Evolutionary conservation across 306 rosid genomes (phyloP), one percentile per base, ranked within the genome.

Genomic region (Rosa lucieae): DNA sequence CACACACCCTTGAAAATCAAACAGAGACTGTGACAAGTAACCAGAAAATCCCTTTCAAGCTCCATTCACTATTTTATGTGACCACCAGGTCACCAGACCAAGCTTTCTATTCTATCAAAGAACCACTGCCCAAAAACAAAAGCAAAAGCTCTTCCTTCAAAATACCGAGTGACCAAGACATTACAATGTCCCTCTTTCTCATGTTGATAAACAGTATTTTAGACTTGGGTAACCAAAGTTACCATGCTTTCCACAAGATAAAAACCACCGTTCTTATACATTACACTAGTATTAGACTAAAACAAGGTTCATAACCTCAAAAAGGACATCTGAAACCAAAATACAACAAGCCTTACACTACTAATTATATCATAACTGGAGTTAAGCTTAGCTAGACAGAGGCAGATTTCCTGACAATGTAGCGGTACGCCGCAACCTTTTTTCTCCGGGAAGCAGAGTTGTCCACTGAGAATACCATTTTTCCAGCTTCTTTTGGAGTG

Each of bases 341-440:
- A 46, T 48, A 70, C 21, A 46, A 39, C 42, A 77, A 77, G 52
- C 47, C 65, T 76, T 65, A 49, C n/a, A 44, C 47, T 52, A 78
- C 67, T 39, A 70, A 26, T 74, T 37, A 78, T 21, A 32, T 55
- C 20, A 10, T 37, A 67, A 10, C 23, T 14, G 48, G 43, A 20
- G 17, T 44, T 26, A 40, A 39, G 46, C 23, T 15, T 47, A 26
- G 63, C 75, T 83, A 73, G 77, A 72, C 17, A 9, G 84, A 67
- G 75, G 62, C 75, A 73, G 81, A 80, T 90, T 91, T 93, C 59
- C 89, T 86, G 59, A 93, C 97, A 37, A 88, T 6, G 81, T 95
- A 91, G 63, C 99, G 94, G 75, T 95, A 95, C 0, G 98, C 99
- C 3, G 97, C 99, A 0, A 95, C 98, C 43, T 95, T 95, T 59